These are phyloP conservation scores for Malassezia equina DNA, from an alignment of 1,284 basidiomycete species.

Conservation along the genomic window DNA sequence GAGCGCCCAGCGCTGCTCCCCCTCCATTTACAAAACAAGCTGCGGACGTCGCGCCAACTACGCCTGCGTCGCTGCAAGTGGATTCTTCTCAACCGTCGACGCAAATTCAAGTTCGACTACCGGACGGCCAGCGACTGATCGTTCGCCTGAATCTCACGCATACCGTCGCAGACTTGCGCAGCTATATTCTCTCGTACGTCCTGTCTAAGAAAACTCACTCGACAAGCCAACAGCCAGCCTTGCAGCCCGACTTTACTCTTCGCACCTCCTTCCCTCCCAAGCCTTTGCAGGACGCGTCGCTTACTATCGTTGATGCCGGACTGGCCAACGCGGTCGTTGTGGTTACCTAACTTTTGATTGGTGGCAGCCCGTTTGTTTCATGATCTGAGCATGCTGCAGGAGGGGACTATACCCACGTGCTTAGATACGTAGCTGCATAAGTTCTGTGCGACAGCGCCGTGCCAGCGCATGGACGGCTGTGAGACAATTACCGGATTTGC, in stretches of 20 bases:
- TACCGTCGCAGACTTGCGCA: slow-evolving; percentile 73
- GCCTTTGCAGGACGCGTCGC: slow-evolving; percentile 34
- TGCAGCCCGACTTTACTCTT: slow-evolving; percentile 32
- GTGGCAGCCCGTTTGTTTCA: background rate
- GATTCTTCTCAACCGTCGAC: slow-evolving; percentile 73
- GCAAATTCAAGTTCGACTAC: slow-evolving; percentile 77
- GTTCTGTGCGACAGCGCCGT: background rate
- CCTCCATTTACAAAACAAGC: slow-evolving; percentile 34
- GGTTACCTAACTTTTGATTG: slow-evolving; percentile 15
- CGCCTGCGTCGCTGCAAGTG: slow-evolving; percentile 50
- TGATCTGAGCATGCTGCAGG: background rate
- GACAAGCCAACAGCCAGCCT: slow-evolving; percentile 20
- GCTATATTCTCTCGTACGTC: slow-evolving; percentile 79
- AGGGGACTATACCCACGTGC: slow-evolving; percentile 1
- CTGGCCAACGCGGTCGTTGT: slow-evolving; percentile 43
- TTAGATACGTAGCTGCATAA: background rate
- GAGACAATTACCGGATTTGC: background rate
- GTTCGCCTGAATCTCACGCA: slow-evolving; percentile 82
- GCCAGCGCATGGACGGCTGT: background rate
- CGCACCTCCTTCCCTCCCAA: slow-evolving; percentile 45
- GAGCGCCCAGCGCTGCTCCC: slow-evolving; percentile 48
- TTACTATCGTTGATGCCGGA: slow-evolving; percentile 37
- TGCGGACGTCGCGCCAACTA: background rate
- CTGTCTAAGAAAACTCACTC: background rate
- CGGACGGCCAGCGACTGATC: slow-evolving; percentile 77